These are phyloP conservation scores for Pichia inconspicua DNA, from an alignment of 1,139 yeast species.

Conservation along the genomic window DNA sequence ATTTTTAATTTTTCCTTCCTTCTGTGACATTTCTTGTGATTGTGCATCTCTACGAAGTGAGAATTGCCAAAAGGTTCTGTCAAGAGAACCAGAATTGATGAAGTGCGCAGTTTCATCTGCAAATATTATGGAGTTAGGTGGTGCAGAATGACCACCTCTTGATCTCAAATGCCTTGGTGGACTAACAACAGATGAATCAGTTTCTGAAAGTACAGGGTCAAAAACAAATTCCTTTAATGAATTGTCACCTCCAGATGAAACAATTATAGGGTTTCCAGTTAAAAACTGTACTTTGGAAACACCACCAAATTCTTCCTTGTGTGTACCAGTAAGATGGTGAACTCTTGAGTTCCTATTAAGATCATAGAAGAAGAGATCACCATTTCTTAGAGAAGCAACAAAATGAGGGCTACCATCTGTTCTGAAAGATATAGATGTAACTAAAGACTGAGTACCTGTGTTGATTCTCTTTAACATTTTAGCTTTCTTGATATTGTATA, in stretches of 20 bases:
- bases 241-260: slow-evolving; percentile 93
- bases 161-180: slow-evolving; percentile 92
- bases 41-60: slow-evolving; percentile 95
- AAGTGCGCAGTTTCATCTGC: slow-evolving; percentile 77
- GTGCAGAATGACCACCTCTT: slow-evolving; percentile 94
- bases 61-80: slow-evolving; percentile 81
- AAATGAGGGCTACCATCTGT: slow-evolving; percentile 85
- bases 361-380: slow-evolving; percentile 83
- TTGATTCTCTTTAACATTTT: slow-evolving; percentile 49
- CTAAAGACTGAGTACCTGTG: slow-evolving; percentile 44
- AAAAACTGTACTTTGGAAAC: slow-evolving; percentile 69
- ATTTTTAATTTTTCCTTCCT: slow-evolving; percentile 45
- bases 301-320: slow-evolving; percentile 70
- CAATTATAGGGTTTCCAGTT: slow-evolving; percentile 85
- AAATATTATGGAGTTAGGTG: slow-evolving; percentile 72
- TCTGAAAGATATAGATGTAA: slow-evolving; percentile 76
- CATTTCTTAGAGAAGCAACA: slow-evolving; percentile 71
- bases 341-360: slow-evolving; percentile 63
- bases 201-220: slow-evolving; percentile 75
- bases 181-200: slow-evolving; percentile 59
- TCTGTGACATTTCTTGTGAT: slow-evolving; percentile 87
- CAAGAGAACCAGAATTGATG: slow-evolving; percentile 80
- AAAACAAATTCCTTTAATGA: slow-evolving; percentile 83
- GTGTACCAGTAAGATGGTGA: slow-evolving; percentile 68
- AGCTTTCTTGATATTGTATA: slow-evolving; percentile 67